These are phyloP conservation scores for Zizania latifolia DNA, from an alignment of 176 grass and related monocot genomes.

Conservation along the genomic window DNA sequence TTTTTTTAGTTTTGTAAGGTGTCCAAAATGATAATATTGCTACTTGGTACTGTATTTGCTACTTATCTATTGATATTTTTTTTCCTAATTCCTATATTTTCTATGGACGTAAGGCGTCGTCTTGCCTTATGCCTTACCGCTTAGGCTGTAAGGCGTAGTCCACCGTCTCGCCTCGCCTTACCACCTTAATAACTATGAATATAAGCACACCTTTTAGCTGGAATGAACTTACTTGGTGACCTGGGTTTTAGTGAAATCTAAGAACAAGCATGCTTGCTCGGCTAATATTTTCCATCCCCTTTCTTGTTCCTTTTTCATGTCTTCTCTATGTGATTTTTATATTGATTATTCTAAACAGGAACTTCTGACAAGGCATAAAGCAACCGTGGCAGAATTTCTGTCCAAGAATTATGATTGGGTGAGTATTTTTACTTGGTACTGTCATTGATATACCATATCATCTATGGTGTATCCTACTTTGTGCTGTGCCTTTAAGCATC, in stretches of 20 bases:
- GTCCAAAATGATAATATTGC: no score
- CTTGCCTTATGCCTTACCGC: no score
- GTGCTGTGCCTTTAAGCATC: neutral
- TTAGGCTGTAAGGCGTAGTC: no score
- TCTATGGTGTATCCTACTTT: conserved; percentile 1
- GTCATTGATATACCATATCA: conserved; percentile 13
- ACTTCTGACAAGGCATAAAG: conserved; percentile 97
- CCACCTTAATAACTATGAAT: no score
- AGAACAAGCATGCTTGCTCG: neutral
- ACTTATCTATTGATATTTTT: no score
- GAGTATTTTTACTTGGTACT: conserved; percentile 28
- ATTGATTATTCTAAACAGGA: conserved; percentile 54
- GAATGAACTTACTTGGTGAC: neutral
- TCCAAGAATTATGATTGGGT: conserved; percentile 96
- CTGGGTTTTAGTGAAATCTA: neutral
- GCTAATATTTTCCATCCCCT: neutral
- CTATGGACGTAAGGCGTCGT: no score
- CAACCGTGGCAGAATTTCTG: conserved; percentile 96
- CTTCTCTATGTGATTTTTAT: conserved; percentile 19
- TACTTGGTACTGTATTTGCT: no score
- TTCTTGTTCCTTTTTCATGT: conserved; percentile 6
- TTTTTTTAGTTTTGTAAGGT: no score
- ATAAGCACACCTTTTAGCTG: neutral
- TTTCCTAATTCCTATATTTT: no score
- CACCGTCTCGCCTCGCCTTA: no score